phyloP scores from a whole-genome alignment of 202 grass and related monocot genomes.

The Brachypodium distachyon region DNA sequence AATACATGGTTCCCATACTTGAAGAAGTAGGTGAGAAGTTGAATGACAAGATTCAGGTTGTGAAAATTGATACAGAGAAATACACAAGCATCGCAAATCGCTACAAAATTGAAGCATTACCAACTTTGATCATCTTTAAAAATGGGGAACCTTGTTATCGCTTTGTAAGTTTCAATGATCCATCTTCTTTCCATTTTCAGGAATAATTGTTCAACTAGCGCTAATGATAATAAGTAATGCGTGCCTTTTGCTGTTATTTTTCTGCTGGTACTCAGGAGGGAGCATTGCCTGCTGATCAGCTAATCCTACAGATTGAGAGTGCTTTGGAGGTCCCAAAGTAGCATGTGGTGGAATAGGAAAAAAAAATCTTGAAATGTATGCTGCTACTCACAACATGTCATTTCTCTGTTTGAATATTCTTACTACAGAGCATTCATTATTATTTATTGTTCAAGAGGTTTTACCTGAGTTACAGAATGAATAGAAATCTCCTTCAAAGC shows the following conservation, averaged over 20 bases:
- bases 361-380: background rate
- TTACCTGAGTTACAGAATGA: background rate
- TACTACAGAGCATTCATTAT: background rate
- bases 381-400: background rate
- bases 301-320: slow-evolving; percentile 79
- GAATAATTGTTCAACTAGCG: background rate
- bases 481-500: background rate
- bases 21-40: slow-evolving; percentile 84
- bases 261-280: slow-evolving; percentile 54
- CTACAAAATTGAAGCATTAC: slow-evolving; percentile 80
- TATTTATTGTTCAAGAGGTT: background rate
- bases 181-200: background rate
- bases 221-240: background rate
- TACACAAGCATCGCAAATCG: slow-evolving; percentile 69
- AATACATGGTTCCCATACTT: slow-evolving; percentile 96
- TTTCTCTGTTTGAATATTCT: slow-evolving; percentile 3
- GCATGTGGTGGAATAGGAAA: background rate
- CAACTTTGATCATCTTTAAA: slow-evolving; percentile 94
- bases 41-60: slow-evolving; percentile 76
- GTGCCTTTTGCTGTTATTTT: background rate
- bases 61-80: slow-evolving; percentile 99
- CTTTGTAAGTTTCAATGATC: slow-evolving; percentile 56
- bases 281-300: slow-evolving; percentile 66
- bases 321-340: slow-evolving; percentile 41
- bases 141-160: slow-evolving; percentile 82